Base-by-base conservation (phyloP, 2,329 filamentous ascomycete genomes). In the Lachnellula hyalina region DNA sequence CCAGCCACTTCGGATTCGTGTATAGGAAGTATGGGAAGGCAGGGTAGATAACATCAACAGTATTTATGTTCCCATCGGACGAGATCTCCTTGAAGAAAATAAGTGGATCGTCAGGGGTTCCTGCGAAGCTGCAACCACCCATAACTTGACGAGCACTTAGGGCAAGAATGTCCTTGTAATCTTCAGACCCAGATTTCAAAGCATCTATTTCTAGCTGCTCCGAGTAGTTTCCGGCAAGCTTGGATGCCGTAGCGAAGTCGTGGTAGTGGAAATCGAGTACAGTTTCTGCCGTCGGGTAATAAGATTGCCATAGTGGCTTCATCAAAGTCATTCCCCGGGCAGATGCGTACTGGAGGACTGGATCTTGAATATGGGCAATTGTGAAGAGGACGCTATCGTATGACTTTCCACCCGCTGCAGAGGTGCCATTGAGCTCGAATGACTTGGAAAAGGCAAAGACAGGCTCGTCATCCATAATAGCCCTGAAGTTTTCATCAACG, bases 41-140 rank as follows among this genome's bases (percentile, higher is more conserved):
- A 0, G 89, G 90, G 74, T 91, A 94, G 63, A 95, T 93, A 54
- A 95, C 88, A 72, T 93, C 89, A 11, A 94, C 87, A 0, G 89
- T 94, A 68, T 94, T 89, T 70, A 85, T 85, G 65, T 95, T 93
- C 4, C 89, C 89, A 63, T 93, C 88, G 2, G 87, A 91, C 1
- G 87, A 90, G 53, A 94, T 93, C 69, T 94, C 90, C 68, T 94
- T 94, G 57, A 93, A 73, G 72, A 94, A 94, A 21, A 94, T 70
- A 42, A 93, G 78, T 0, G 87, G 87, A 58, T 83, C 77, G 3
- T 90, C 81, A 1, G 86, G 80, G 19, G 88, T 87, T 44, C 87
- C 82, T 6, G 87, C 80, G 73, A 92, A 90, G 60, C 83, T 85
- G 4, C 86, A 90, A 1, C 87, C 89, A 6, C 89, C 90, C 67